phyloP scores from a whole-genome alignment of 176 grass and related monocot species.

The Hordeum vulgare region MorexV3_pseudomolecules_assembly NC_058524.1:164749180-164749679 shows the following conservation, averaged over 20 bases:
- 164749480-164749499: not conserved
- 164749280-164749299: not conserved
- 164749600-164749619: not conserved
- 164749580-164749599: not conserved
- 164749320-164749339: not conserved
- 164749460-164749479: not conserved
- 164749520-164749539: not conserved
- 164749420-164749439: not conserved
- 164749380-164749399: slow-evolving; percentile 13
- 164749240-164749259: slow-evolving; percentile 9
- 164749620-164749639: not conserved
- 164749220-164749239: not conserved
- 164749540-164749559: not conserved
- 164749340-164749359: slow-evolving; percentile 5
- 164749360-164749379: not conserved
- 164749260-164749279: not conserved
- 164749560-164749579: not conserved
- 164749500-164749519: not conserved
- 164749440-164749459: not conserved
- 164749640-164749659: not conserved
- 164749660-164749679: not conserved
- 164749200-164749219: not conserved
- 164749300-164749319: slow-evolving; percentile 13
- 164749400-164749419: not conserved
- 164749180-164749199: slow-evolving; percentile 14